Base-by-base conservation (phyloP, 805 yeast species). In the Ogataea minuta region DNA sequence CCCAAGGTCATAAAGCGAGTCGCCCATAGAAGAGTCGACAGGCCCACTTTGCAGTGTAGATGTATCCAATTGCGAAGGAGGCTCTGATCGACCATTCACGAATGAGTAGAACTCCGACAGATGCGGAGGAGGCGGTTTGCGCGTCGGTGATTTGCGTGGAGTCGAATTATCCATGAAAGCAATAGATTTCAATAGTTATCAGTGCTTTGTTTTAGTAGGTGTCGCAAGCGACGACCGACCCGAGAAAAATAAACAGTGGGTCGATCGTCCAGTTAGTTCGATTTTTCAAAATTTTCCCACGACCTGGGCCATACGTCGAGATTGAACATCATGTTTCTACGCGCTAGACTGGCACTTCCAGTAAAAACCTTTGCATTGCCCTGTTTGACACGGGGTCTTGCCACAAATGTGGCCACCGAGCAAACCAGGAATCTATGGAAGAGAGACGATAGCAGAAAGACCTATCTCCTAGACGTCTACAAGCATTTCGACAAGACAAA, bases 391-490 rank as follows among this genome's bases (percentile, higher is more conserved):
- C 31, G 38, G 9, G 23, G 28, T 6, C 7, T 34, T 17, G 20
- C 41, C 34, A 36, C 26, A 14, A 15, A 28, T 19, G 13, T 23
- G n/a, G 25, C 14, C 11, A 11, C 24, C 13, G 17, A 20, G 16
- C n/a, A 21, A 12, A 14, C 23, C 13, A 52, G 59, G 39, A 39
- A 34, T 19, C 54, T 90, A 8, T 66, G 74, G 39, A 90, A 90
- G 60, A 78, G 78, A 12, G 54, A 70, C 31, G 73, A 71, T 28
- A 80, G 91, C 4, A 79, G 97, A 66, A 91, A 91, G 67, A 89
- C 97, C 0, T 89, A 79, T 52, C 69, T 91, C 47, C 70, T 91
- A 46, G 96, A 91, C 62, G 69, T 76, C 49, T 91, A 91, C 70
- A 77, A 86, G 45, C 66, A 81, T 46, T 60, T 88, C 46, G 72